Base-by-base conservation (phyloP, 768 basidiomycete species). In the Mycena amicta region DNA sequence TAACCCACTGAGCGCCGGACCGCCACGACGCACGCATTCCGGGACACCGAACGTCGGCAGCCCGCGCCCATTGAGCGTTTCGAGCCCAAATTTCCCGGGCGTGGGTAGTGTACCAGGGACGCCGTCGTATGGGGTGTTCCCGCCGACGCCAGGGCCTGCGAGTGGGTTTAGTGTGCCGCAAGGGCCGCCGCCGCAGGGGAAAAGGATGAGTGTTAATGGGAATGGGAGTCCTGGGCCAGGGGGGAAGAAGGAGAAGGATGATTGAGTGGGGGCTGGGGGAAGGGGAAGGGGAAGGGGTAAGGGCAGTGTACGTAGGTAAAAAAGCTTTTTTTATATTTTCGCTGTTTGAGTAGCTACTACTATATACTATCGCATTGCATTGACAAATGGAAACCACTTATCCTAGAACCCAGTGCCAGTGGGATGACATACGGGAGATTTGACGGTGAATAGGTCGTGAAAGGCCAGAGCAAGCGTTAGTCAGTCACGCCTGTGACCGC, bases 141-240 rank as follows among this genome's bases (percentile, higher is more conserved):
- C 74, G 20, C 74, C 71, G 1, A 74, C 74, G 49, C 75, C 74
- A 3, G 69, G 66, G 31, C 65, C 72, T n/a, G 66, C 12, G 27
- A 49, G 25, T 49, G 47, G 47, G 5, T 49, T 49, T 20, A 25
- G 27, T 49, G 25, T 49, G 6, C 47, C 47, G 41, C 41, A 8
- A 22, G 41, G 49, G 2, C 62, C 62, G 8, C 43, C 63, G 29
- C 56, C 59, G n/a, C n/a, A n/a, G n/a, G n/a, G n/a, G n/a, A n/a
- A n/a, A n/a, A n/a, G n/a, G n/a, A n/a, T n/a, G 52, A 65, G 64
- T 28, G 59, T 56, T 8, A 26, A 26, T 56, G 61, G 45, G 29
- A 49, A 57, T 30, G 30, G 55, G 43, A 50, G 46, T n/a, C 12
- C 43, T 8, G 20, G 43, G 5, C 15, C 43, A n/a, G 22, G 15